These are phyloP conservation scores for Martensiomyces pterosporus DNA, from an alignment of 192 early-diverging fungal genomes.

Conservation along the genomic window DNA sequence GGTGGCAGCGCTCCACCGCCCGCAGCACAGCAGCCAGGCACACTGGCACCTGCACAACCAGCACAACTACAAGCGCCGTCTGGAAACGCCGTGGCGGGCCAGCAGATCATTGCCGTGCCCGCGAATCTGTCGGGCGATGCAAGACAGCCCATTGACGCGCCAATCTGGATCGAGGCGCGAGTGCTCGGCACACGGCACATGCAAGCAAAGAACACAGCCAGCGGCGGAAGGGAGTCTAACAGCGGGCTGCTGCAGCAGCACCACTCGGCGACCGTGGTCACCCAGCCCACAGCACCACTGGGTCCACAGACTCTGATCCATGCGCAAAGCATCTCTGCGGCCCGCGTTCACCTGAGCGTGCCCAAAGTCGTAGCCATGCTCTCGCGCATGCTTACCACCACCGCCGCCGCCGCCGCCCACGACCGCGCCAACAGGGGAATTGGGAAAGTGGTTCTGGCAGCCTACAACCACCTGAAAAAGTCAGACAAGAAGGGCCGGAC, in stretches of 20 bases:
- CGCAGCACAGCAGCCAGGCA: background rate
- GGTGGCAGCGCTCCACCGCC: conserved; percentile 8
- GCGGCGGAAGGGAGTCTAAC: too few relatives aligned
- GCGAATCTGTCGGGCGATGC: too few relatives aligned
- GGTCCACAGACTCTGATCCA: conserved; percentile 37
- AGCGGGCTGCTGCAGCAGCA: too few relatives aligned
- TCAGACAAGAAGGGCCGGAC: too few relatives aligned
- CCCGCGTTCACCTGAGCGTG: conserved; percentile 31
- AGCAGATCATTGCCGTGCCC: too few relatives aligned
- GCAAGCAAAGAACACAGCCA: background rate
- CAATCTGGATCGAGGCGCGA: conserved; percentile 33
- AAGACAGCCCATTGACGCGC: conserved; percentile 23
- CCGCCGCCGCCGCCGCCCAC: too few relatives aligned
- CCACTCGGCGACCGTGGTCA: background rate
- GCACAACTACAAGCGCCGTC: background rate
- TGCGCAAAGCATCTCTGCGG: conserved; percentile 29
- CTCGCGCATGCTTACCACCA: background rate
- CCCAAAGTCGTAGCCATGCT: conserved; percentile 29
- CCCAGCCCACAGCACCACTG: conserved; percentile 3
- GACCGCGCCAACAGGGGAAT: too few relatives aligned
- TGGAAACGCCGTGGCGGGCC: too few relatives aligned
- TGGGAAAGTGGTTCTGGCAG: conserved; percentile 1
- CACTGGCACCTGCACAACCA: background rate
- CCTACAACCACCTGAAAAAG: conserved; percentile 7
- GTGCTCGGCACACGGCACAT: conserved; percentile 22